A percentile compares a stretch with the other conserved stretches of the same genome.
These are phyloP conservation scores for Neoconidiobolus thromboides DNA, from an alignment of 371 early-diverging fungal species.

Conservation along the genomic window DNA sequence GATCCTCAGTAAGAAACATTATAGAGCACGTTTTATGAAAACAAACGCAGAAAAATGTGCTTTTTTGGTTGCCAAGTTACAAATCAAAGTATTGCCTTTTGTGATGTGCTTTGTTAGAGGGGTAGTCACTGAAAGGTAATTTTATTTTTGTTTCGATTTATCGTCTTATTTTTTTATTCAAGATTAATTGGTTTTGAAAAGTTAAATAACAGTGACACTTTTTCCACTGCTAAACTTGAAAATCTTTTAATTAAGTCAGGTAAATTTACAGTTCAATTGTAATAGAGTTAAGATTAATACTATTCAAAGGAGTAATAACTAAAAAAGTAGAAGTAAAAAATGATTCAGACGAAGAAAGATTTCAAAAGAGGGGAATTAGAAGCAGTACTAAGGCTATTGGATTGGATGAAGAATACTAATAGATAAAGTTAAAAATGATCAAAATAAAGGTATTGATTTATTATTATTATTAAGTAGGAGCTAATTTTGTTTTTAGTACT, in stretches of 20 bases:
- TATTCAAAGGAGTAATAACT: background rate
- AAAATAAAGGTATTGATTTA: too few relatives aligned
- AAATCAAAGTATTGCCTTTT: slow-evolving; percentile 78
- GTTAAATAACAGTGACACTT: slow-evolving; percentile 70
- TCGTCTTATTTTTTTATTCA: background rate
- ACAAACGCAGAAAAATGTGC: slow-evolving; percentile 75
- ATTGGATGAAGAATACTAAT: background rate
- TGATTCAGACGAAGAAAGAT: background rate
- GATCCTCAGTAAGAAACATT: slow-evolving; percentile 27
- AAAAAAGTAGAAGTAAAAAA: background rate
- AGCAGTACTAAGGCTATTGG: background rate
- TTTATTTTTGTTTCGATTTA: background rate
- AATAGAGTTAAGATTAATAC: background rate
- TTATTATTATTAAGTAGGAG: too few relatives aligned
- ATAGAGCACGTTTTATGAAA: slow-evolving; percentile 68
- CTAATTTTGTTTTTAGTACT: too few relatives aligned
- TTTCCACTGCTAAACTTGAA: slow-evolving; percentile 61
- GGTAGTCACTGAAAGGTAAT: slow-evolving; percentile 39
- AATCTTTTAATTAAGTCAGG: slow-evolving; percentile 43
- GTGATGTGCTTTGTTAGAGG: slow-evolving; percentile 66
- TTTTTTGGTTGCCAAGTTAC: slow-evolving; percentile 77
- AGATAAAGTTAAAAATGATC: too few relatives aligned
- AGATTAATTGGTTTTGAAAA: slow-evolving; percentile 91
- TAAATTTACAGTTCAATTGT: slow-evolving; percentile 8
- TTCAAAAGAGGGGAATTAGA: background rate